Base-by-base conservation (phyloP, 768 basidiomycete genomes). In the Mycena latifolia region DNA sequence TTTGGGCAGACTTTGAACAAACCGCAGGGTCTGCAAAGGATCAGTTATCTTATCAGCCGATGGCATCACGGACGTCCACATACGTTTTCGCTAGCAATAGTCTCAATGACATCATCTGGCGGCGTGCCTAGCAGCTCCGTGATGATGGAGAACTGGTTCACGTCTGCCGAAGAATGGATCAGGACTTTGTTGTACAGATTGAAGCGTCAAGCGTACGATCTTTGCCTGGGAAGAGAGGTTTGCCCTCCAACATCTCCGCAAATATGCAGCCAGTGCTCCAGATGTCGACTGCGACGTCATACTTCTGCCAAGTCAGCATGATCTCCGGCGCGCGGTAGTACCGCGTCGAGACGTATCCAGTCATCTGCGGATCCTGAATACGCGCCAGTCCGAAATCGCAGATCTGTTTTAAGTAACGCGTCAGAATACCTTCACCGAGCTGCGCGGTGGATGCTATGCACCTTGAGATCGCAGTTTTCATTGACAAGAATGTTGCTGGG, bases 281-380 rank as follows among this genome's bases (percentile, higher is more conserved):
- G 76, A 99, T 97, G 77, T 99, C 98, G 67, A 99, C 98, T 55
- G 97, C 98, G 61, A 98, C 96, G 78, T 99, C 97, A 81, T 99
- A 99, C 83, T 99, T 99, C 79, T 99, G 98, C 98, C 98, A 99
- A 41, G 98, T 99, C 76, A 99, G 86, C 98, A 99, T 99, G 82
- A 99, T 99, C 80, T 99, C 98, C 7, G 98, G 98, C 8, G 98
- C 98, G 55, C 98, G 92, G 77, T 99, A 99, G 82, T 99, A 99
- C 71, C 98, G 86, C 55, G 98, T 99, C 62, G 98, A 99, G 66
- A 99, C 98, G 76, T 99, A 99, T 67, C 98, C 98, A 1, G 98
- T 99, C 98, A 99, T 99, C 77, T 99, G 98, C 6, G 97, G 97
- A 77, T 99, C 98, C 79, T 99, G 98, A 69, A 99, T 96, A 56